Evolutionary conservation across 2,329 filamentous ascomycete genomes (phyloP).

Genomic region (Pleomassaria siparia): DNA sequence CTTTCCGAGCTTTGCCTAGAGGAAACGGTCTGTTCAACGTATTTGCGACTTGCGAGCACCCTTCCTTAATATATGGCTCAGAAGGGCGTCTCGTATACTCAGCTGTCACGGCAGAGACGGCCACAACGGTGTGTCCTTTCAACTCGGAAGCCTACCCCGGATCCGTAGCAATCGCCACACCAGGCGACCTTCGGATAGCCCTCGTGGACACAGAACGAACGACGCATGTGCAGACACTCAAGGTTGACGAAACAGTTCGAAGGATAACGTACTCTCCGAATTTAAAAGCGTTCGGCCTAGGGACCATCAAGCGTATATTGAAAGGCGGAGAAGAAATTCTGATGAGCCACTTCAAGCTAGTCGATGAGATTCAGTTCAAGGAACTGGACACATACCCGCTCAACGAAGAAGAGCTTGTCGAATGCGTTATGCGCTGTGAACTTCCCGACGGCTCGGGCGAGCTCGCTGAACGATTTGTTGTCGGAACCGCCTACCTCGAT

Average conservation of each 20-base stretch:
- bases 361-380: slow-evolving; percentile 87
- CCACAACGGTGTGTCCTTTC: slow-evolving; percentile 79
- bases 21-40: slow-evolving; percentile 70
- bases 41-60: slow-evolving; percentile 91
- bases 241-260: slow-evolving; percentile 79
- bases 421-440: slow-evolving; percentile 77
- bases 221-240: slow-evolving; percentile 82
- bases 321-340: slow-evolving; percentile 72
- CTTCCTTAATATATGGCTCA: slow-evolving; percentile 86
- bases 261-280: slow-evolving; percentile 81
- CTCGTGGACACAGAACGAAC: slow-evolving; percentile 80
- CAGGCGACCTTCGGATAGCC: slow-evolving; percentile 74
- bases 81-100: slow-evolving; percentile 90
- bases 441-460: slow-evolving; percentile 62
- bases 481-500: slow-evolving; percentile 82
- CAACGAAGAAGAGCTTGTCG: slow-evolving; percentile 72
- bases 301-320: slow-evolving; percentile 77
- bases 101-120: slow-evolving; percentile 86
- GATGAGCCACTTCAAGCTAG: slow-evolving; percentile 79
- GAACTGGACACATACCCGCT: slow-evolving; percentile 72
- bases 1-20: slow-evolving; percentile 75
- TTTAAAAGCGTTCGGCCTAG: slow-evolving; percentile 81
- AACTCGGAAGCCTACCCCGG: slow-evolving; percentile 78
- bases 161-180: slow-evolving; percentile 79
- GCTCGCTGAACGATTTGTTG: slow-evolving; percentile 76